Percentiles rank a stretch among this genome's conserved stretches.
These are phyloP conservation scores for Kwoniella dejecticola DNA, from an alignment of 768 basidiomycete genomes.

Conservation along the genomic window DNA sequence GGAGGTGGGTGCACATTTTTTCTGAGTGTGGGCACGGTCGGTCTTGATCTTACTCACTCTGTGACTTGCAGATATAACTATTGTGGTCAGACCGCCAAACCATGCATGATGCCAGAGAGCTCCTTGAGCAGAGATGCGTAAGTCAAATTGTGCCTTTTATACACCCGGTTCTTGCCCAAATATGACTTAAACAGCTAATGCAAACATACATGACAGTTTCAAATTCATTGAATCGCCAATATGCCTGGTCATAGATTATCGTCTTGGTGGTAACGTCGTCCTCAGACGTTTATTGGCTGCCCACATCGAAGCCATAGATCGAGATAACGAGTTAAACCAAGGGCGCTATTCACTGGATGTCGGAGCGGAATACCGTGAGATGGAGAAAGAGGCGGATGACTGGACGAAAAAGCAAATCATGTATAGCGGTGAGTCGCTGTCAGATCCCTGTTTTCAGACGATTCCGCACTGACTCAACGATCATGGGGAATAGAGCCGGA, in stretches of 20 bases:
- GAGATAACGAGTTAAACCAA: constrained; percentile 10
- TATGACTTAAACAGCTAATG: background rate
- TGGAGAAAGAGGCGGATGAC: constrained; percentile 12
- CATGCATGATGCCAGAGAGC: constrained; percentile 9
- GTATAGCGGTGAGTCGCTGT: constrained; percentile 1
- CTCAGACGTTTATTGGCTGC: constrained; percentile 5
- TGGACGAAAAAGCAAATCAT: constrained; percentile 7
- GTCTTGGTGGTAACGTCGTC: constrained; percentile 4
- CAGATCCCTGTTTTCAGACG: too few species aligned
- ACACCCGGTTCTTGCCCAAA: background rate
- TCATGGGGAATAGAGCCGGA: too few species aligned
- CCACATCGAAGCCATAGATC: constrained; percentile 14
- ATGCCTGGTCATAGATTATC: background rate
- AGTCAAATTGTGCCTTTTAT: background rate
- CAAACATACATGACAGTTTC: too few species aligned
- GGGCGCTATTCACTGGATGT: constrained; percentile 1
- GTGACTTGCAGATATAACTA: constrained; percentile 3
- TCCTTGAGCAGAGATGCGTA: background rate
- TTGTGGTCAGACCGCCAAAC: constrained; percentile 11
- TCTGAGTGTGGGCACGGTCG: too few species aligned
- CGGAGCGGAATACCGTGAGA: background rate
- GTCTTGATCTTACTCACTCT: background rate
- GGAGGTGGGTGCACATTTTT: too few species aligned
- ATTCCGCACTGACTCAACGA: too few species aligned
- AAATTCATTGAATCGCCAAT: constrained; percentile 1